Conservation (phyloP, 805 yeast species). For the Starmerella khaoyaiensis region DNA sequence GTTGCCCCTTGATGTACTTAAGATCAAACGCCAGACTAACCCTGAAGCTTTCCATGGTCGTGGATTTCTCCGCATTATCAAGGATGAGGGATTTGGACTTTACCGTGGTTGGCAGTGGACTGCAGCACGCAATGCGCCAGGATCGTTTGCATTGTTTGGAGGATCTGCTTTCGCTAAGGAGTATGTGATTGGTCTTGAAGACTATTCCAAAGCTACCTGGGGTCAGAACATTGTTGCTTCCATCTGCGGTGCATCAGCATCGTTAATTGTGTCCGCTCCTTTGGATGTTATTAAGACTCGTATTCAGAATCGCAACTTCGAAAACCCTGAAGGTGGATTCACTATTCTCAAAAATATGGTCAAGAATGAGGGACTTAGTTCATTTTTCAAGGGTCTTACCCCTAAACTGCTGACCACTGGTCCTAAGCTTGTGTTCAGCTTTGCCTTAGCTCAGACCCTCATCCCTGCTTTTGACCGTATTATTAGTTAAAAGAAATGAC, state of each 20-base stretch:
- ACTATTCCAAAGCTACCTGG: constrained; percentile 90
- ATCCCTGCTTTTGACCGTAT: constrained; percentile 88
- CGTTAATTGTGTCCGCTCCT: constrained; percentile 93
- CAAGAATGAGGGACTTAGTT: constrained; percentile 74
- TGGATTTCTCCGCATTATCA: constrained; percentile 74
- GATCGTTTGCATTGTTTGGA: constrained; percentile 93
- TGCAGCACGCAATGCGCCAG: constrained; percentile 98
- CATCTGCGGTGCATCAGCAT: constrained; percentile 91
- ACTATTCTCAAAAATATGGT: constrained; percentile 86
- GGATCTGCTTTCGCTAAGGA: constrained; percentile 99
- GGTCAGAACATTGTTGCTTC: constrained; percentile 87
- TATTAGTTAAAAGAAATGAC: constrained; percentile 28
- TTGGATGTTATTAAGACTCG: constrained; percentile 95
- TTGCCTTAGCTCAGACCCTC: constrained; percentile 91
- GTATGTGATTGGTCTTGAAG: constrained; percentile 72
- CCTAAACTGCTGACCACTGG: constrained; percentile 96
- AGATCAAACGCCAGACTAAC: constrained; percentile 97
- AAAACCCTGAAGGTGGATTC: constrained; percentile 87
- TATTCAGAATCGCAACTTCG: constrained; percentile 92
- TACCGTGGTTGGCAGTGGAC: constrained; percentile 99
- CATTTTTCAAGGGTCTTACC: constrained; percentile 93
- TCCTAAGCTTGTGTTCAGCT: constrained; percentile 95
- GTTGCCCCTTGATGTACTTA: constrained; percentile 88
- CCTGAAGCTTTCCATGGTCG: constrained; percentile 99
- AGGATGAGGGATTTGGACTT: constrained; percentile 85